Base-by-base conservation (phyloP, 2,329 filamentous ascomycete species). In the Aaosphaeria arxii region DNA sequence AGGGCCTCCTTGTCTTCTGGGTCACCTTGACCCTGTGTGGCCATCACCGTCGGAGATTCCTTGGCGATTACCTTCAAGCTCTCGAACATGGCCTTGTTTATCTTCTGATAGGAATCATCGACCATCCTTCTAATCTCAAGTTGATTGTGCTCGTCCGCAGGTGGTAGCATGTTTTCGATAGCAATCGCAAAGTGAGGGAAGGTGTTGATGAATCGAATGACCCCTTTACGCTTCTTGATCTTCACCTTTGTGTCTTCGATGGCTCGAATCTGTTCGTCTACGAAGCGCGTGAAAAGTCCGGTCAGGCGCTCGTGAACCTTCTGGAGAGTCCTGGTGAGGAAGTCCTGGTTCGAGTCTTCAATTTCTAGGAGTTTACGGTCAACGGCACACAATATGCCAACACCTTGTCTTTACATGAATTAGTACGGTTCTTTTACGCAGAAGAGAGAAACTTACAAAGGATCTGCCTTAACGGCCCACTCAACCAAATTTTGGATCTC, bases 201-300 rank as follows among this genome's bases (percentile, higher is more conserved):
- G 38, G 92, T 87, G 55, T 89, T 88, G 76, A 97, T 92, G 70
- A 97, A 97, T 11, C 86, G 86, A 61, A 97, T 96, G 48, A 99
- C 89, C 7, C 94, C 92, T 74, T 95, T 96, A 57, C 94, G 87
- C 77, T 97, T 97, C 77, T 96, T 96, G 72, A 96, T 91, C 77
- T 96, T 96, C 69, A 99, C 92, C 72, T 97, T 97, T 36, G 91
- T 97, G 52, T 97, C 94, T 72, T 97, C 94, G 54, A 97, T 96
- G 5, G 91, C 91, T 29, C 89, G 88, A 50, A 97, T 88, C 68
- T 99, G 94, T 55, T 96, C 90, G 57, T 97, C 92, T 6, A 97
- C 84, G 60, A 97, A 96, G 53, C 89, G 90, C 52, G 81, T 85
- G 74, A 96, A 96, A 3, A 89, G 82, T 2, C 82, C 80, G 56